phyloP scores from a whole-genome alignment of 164 flowering plant species.

The Aristolochia contorta region DNA sequence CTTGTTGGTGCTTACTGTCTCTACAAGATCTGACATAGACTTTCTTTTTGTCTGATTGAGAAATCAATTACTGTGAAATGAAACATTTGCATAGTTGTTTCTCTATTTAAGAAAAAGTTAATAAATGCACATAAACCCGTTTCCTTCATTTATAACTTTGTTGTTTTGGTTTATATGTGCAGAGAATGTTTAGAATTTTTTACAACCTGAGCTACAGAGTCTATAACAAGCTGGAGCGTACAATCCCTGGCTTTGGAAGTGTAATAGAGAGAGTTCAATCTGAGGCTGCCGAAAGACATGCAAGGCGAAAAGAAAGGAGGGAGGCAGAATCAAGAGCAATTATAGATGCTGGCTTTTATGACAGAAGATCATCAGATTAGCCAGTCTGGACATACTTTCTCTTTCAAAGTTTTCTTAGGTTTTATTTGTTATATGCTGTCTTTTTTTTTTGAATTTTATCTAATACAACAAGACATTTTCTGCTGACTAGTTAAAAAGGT shows the following conservation, averaged over 20 bases:
- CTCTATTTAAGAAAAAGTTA: background rate
- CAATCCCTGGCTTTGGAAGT: conserved; percentile 45
- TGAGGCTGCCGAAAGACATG: conserved; percentile 22
- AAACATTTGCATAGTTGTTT: background rate
- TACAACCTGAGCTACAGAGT: conserved; percentile 26
- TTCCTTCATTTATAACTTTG: background rate
- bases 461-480: no score
- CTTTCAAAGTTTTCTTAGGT: no score
- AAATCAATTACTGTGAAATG: background rate
- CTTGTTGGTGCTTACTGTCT: background rate
- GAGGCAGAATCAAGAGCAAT: conserved; percentile 11
- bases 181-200: conserved; percentile 34
- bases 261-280: conserved; percentile 36
- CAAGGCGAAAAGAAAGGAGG: conserved; percentile 20
- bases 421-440: no score
- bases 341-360: no score
- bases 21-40: background rate
- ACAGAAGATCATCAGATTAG: no score
- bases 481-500: no score
- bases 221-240: conserved; percentile 20
- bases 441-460: no score
- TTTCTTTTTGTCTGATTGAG: background rate
- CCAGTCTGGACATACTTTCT: no score
- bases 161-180: conserved; percentile 16
- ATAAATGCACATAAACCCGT: background rate